Evolutionary conservation across 2,329 filamentous ascomycete species (phyloP).

Genomic region (Mariannaea sp.): DNA sequence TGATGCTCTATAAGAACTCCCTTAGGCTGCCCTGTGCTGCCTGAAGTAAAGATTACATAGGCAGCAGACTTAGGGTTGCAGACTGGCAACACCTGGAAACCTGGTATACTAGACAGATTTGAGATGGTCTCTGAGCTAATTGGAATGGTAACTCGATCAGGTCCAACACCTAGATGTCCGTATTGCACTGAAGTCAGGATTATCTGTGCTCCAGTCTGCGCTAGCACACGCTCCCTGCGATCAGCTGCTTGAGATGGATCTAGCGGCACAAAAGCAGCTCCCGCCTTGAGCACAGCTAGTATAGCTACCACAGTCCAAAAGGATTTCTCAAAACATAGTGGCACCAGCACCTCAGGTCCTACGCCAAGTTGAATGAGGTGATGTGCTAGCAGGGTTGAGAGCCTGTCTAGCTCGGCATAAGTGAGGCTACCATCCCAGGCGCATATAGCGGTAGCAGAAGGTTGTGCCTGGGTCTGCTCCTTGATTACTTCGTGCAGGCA

Average conservation of each 20-base stretch:
- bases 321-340: background rate
- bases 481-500: background rate
- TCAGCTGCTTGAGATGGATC: background rate
- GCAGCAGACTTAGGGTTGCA: background rate
- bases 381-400: background rate
- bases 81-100: background rate
- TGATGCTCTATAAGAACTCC: conserved; percentile 29
- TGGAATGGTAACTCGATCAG: background rate
- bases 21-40: conserved; percentile 34
- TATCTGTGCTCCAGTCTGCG: background rate
- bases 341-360: background rate
- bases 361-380: background rate
- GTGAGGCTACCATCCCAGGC: background rate
- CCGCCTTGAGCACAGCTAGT: background rate
- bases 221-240: background rate
- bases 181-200: background rate
- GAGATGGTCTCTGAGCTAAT: background rate
- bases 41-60: conserved; percentile 30
- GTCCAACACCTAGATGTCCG: background rate
- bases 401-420: background rate
- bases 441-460: background rate
- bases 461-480: background rate
- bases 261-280: background rate
- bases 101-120: background rate
- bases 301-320: background rate